phyloP scores from a whole-genome alignment of 768 basidiomycete genomes.

The Phylloporus rhodoxanthus region DNA sequence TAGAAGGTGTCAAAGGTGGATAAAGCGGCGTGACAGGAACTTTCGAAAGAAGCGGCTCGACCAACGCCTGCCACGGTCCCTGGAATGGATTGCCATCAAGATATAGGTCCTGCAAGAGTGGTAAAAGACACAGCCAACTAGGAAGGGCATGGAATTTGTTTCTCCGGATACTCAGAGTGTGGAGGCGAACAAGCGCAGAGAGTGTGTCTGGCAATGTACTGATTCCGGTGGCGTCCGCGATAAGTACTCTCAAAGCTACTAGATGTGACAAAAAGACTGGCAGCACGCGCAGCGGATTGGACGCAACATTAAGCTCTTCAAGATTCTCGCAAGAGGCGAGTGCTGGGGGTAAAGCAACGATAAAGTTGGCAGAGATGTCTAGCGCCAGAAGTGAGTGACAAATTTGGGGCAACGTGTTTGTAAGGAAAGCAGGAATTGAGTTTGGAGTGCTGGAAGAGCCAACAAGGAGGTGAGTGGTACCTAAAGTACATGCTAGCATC shows the following conservation, averaged over 20 bases:
- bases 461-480: slow-evolving; percentile 89
- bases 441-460: slow-evolving; percentile 76
- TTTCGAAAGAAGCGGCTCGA: slow-evolving; percentile 75
- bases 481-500: slow-evolving; percentile 35
- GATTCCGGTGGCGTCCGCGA: slow-evolving; percentile 88
- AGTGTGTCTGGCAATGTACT: slow-evolving; percentile 70
- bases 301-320: slow-evolving; percentile 91
- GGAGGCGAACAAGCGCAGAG: slow-evolving; percentile 67
- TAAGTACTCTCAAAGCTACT: slow-evolving; percentile 74
- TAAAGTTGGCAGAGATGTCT: slow-evolving; percentile 87
- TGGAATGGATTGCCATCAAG: slow-evolving; percentile 97
- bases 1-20: slow-evolving; percentile 60
- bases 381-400: slow-evolving; percentile 77
- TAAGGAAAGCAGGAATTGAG: slow-evolving; percentile 71
- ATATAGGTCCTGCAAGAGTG: slow-evolving; percentile 75
- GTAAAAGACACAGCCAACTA: slow-evolving; percentile 91
- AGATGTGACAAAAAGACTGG: slow-evolving; percentile 82
- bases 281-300: slow-evolving; percentile 87
- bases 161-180: slow-evolving; percentile 82
- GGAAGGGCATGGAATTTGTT: slow-evolving; percentile 88
- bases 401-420: slow-evolving; percentile 64
- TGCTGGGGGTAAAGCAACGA: slow-evolving; percentile 76
- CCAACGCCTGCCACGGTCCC: slow-evolving; percentile 85
- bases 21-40: slow-evolving; percentile 54
- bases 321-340: slow-evolving; percentile 75